A percentile compares a stretch with the other conserved stretches of the same genome.
Conservation (phyloP, 345 rosid species). For the Clausena lansium region DNA sequence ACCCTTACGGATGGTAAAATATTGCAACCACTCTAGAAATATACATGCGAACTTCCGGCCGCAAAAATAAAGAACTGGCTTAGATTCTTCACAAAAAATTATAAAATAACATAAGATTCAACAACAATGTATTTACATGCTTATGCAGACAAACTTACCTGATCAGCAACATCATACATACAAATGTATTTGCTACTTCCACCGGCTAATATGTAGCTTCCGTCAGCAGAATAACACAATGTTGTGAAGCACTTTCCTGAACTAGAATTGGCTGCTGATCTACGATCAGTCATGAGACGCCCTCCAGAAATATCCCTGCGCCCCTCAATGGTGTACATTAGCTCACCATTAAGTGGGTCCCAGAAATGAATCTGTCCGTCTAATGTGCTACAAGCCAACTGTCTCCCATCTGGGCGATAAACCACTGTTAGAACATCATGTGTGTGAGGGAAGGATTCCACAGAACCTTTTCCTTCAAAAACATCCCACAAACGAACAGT, state of each 20-base stretch:
- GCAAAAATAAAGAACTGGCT: neutral
- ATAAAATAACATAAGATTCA: neutral
- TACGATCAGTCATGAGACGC: constrained; percentile 82
- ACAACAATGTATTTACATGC: neutral
- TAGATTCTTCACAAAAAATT: neutral
- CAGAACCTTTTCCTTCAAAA: constrained; percentile 86
- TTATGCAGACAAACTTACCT: constrained; percentile 44
- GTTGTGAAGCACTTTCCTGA: constrained; percentile 93
- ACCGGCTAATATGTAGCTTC: constrained; percentile 88
- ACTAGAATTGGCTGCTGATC: constrained; percentile 92
- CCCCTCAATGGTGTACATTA: constrained; percentile 95
- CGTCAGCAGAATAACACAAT: constrained; percentile 93
- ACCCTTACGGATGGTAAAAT: neutral
- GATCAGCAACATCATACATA: constrained; percentile 95
- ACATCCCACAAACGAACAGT: constrained; percentile 94
- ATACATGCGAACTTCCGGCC: neutral
- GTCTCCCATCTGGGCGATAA: constrained; percentile 95
- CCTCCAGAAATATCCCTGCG: constrained; percentile 98
- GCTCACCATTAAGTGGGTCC: constrained; percentile 83
- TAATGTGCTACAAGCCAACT: constrained; percentile 83
- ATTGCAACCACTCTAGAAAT: neutral
- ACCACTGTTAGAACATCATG: constrained; percentile 88
- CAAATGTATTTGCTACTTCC: constrained; percentile 96
- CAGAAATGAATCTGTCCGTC: constrained; percentile 97
- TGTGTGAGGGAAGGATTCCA: constrained; percentile 82